Conservation (phyloP, 805 yeast species). For the Yamadazyma sp. region DNA sequence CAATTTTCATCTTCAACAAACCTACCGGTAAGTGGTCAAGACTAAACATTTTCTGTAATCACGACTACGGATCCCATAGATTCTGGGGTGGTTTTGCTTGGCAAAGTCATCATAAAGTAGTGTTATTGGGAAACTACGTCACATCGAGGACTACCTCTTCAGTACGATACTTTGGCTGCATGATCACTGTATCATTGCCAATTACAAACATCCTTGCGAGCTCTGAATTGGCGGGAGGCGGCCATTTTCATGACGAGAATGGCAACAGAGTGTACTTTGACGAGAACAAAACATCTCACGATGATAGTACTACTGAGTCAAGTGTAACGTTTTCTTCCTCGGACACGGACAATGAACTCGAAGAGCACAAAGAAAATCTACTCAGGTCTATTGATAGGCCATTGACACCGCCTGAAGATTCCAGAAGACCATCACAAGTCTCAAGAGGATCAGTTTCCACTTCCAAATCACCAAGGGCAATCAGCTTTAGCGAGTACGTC, state of each 20-base stretch:
- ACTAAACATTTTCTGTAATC: slow-evolving; percentile 52
- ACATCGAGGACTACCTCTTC: slow-evolving; percentile 47
- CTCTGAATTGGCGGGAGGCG: slow-evolving; percentile 37
- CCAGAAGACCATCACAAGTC: slow-evolving; percentile 15
- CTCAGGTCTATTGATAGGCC: slow-evolving; percentile 8
- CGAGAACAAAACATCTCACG: slow-evolving; percentile 7
- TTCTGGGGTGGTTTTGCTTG: slow-evolving; percentile 71
- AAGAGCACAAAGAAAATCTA: background rate
- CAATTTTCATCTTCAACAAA: slow-evolving; percentile 50
- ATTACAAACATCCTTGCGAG: slow-evolving; percentile 51
- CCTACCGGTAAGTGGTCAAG: slow-evolving; percentile 65
- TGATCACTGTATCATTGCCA: slow-evolving; percentile 55
- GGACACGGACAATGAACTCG: slow-evolving; percentile 6
- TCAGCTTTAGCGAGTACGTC: slow-evolving; percentile 66
- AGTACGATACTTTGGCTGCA: slow-evolving; percentile 46
- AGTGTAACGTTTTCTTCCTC: slow-evolving; percentile 4
- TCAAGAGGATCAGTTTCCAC: slow-evolving; percentile 16
- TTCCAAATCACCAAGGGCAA: slow-evolving; percentile 23
- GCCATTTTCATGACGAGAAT: slow-evolving; percentile 21
- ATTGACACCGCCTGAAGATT: slow-evolving; percentile 11
- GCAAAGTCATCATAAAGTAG: slow-evolving; percentile 74
- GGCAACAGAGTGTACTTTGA: slow-evolving; percentile 18
- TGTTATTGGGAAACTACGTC: slow-evolving; percentile 56
- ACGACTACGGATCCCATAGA: slow-evolving; percentile 54
- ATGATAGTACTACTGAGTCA: slow-evolving; percentile 12